These are phyloP conservation scores for Aspergillus aculeatus DNA, from an alignment of 2,329 filamentous ascomycete genomes.

Conservation along the genomic window DNA sequence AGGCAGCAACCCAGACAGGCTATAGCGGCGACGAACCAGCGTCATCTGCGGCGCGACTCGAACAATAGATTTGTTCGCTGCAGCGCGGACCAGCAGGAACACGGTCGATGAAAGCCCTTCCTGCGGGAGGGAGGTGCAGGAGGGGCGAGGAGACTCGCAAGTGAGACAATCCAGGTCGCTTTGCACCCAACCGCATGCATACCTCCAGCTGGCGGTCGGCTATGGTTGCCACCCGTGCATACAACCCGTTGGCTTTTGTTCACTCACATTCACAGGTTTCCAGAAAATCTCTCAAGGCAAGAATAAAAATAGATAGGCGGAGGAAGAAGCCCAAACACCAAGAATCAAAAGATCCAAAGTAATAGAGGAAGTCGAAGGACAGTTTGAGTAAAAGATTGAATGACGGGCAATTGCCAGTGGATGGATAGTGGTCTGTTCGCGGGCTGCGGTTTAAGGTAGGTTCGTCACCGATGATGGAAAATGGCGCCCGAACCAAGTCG, in stretches of 20 bases:
- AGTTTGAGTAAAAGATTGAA: not conserved
- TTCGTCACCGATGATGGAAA: conserved; percentile 16
- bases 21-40: conserved; percentile 17
- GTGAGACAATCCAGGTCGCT: conserved; percentile 18
- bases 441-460: conserved; percentile 3
- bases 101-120: conserved; percentile 7
- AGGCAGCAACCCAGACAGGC: conserved; percentile 18
- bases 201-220: conserved; percentile 7
- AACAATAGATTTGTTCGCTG: conserved; percentile 37
- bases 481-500: conserved; percentile 17
- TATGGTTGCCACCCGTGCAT: conserved; percentile 12
- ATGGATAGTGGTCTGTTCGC: conserved; percentile 9
- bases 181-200: conserved; percentile 14
- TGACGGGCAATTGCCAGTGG: conserved; percentile 9
- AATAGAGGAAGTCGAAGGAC: not conserved
- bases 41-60: conserved; percentile 17
- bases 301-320: not conserved
- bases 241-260: not conserved
- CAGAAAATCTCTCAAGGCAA: not conserved
- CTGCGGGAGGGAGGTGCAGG: conserved; percentile 8
- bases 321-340: not conserved
- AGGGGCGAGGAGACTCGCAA: conserved; percentile 15
- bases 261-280: conserved; percentile 3
- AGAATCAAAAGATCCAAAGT: not conserved
- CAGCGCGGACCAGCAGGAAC: conserved; percentile 21